These are phyloP conservation scores for Skeletonema tropicum DNA, from an alignment of 108 stramenopile species.

Conservation along the genomic window DNA sequence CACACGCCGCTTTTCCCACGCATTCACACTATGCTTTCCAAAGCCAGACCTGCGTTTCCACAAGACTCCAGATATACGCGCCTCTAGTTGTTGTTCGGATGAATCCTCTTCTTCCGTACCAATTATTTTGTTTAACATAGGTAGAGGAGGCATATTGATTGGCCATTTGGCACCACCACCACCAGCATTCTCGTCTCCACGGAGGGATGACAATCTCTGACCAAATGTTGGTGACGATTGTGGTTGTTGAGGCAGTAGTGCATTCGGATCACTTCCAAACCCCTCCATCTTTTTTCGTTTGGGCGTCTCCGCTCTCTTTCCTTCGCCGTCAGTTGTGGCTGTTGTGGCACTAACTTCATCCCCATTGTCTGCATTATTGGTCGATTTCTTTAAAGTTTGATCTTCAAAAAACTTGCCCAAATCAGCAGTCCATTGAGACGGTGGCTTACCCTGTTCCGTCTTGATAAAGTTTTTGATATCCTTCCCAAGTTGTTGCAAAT, in stretches of 20 bases:
- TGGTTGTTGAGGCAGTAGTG: not conserved
- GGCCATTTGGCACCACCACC: not conserved
- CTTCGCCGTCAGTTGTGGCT: constrained; percentile 2
- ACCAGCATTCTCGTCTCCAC: not conserved
- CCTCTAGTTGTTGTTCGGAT: constrained; percentile 9
- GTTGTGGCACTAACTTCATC: not conserved
- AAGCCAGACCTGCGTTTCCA: constrained; percentile 51
- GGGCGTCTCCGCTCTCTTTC: not conserved
- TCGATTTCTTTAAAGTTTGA: constrained; percentile 20
- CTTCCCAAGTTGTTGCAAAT: constrained; percentile 30
- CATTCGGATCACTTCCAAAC: constrained; percentile 37
- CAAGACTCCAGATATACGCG: constrained; percentile 30
- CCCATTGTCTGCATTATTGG: not conserved
- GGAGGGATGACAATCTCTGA: not conserved
- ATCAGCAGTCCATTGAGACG: constrained; percentile 42
- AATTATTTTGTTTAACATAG: not conserved
- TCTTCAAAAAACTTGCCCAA: constrained; percentile 48
- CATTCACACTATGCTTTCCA: constrained; percentile 34
- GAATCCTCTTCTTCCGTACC: not conserved
- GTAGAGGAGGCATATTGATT: not conserved
- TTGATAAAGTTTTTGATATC: constrained; percentile 45
- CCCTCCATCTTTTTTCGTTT: constrained; percentile 44
- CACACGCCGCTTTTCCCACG: constrained; percentile 43
- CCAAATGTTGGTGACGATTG: not conserved
- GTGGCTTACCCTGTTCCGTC: constrained; percentile 37